Conservation (phyloP, 139 green algal genomes). For the Astrephomene gubernaculifera region DNA sequence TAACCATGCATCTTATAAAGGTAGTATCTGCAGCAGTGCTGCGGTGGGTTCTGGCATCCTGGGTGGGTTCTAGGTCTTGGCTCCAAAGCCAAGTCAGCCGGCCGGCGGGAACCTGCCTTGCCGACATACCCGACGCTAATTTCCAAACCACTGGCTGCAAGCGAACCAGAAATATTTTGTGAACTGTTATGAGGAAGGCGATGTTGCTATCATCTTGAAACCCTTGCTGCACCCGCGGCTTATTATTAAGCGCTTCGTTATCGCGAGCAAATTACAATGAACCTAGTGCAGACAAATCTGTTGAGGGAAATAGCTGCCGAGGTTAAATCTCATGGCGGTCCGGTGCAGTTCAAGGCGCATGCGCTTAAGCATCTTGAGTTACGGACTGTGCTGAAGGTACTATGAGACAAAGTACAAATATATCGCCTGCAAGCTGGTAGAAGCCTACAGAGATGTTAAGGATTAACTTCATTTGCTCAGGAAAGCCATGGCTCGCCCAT, state of each 20-base stretch:
- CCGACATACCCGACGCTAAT: neutral
- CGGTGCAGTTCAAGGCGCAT: slow-evolving; percentile 18
- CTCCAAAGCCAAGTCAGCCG: neutral
- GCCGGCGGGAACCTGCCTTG: neutral
- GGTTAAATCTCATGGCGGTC: neutral
- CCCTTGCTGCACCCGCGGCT: neutral
- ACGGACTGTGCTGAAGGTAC: slow-evolving; percentile 31
- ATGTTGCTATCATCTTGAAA: neutral
- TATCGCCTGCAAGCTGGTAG: neutral
- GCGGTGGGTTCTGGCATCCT: neutral
- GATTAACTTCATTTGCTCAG: slow-evolving; percentile 34
- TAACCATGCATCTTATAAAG: slow-evolving; percentile 9
- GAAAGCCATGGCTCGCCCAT: slow-evolving; percentile 70
- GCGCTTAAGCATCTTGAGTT: slow-evolving; percentile 28
- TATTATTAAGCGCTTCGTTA: neutral
- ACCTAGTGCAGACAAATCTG: slow-evolving; percentile 26
- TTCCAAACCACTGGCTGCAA: neutral
- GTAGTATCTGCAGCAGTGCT: neutral
- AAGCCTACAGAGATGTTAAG: neutral
- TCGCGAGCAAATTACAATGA: slow-evolving; percentile 5
- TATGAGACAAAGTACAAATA: neutral
- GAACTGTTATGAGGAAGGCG: neutral
- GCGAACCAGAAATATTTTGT: neutral
- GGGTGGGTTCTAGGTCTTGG: neutral
- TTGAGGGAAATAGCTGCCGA: slow-evolving; percentile 8